Base-by-base conservation (phyloP, 352 stramenopile species). In the Phytophthora aleatoria region DNA sequence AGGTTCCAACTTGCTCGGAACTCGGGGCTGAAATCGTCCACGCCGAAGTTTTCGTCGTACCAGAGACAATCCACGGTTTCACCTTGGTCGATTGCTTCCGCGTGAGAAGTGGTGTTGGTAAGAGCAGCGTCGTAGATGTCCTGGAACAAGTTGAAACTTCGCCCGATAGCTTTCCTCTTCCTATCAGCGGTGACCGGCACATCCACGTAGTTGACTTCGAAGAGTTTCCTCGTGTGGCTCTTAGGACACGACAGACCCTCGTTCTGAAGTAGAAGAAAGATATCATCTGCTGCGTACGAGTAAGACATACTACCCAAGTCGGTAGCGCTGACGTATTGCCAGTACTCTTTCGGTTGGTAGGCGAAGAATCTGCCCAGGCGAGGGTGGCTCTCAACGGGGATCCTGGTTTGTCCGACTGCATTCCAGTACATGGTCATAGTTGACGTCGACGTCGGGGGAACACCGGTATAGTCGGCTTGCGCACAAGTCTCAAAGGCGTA, bases 301-400 rank as follows among this genome's bases (percentile, higher is more conserved):
- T 91, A 91, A 39, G 79, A 88, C 33, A 81, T 61, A 38, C 71
- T 69, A 2, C 79, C 82, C 27, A 91, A 55, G 50, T 91, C 78
- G 1, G 58, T 67, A 31, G 41, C 62, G 28, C 66, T 80, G 12
- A 87, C 82, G 35, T 82, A 91, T 47, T 69, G 66, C 82, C 79
- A 91, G 64, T 86, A 91, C 52, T 91, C 61, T 33, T 59, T 85
- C 5, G 79, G 79, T 10, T 87, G 74, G 3, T 74, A 71, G 5
- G 64, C 52, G 50, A 89, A 91, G 62, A 89, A 91, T 10, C 47
- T 64, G 2, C 60, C 48, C 8, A 89, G 70, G 30, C 59, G 31
- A 9, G 79, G 73, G 45, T 89, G 79, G 11, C 64, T 71, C 39
- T 88, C 79, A 2, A 76, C 76, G 1, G 62, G 59, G 35, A 72